Percentiles rank a stretch among this genome's conserved stretches.
Conservation (phyloP, 345 rosid genomes). For the Hibiscus syriacus region DNA sequence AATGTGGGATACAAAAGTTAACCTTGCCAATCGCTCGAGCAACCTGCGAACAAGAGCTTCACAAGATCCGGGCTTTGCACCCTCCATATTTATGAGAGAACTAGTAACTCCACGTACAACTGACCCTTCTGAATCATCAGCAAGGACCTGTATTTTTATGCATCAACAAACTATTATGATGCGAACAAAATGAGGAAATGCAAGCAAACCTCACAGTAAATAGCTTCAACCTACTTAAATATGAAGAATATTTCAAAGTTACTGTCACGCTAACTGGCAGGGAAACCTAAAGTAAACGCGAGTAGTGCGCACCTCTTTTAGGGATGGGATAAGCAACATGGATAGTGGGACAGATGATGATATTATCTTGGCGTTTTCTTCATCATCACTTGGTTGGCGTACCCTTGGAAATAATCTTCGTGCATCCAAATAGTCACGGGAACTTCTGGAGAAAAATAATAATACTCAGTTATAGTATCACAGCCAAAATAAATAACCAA, state of each 20-base stretch:
- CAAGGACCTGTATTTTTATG: conserved; percentile 43
- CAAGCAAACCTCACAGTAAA: not conserved
- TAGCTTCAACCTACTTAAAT: not conserved
- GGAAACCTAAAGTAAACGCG: conserved; percentile 6
- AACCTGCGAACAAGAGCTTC: conserved; percentile 62
- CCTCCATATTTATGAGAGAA: conserved; percentile 67
- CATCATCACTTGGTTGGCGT: conserved; percentile 52
- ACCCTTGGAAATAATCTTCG: conserved; percentile 48
- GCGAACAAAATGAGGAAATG: not conserved
- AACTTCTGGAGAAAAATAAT: conserved; percentile 35
- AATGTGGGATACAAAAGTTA: not conserved
- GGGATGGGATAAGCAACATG: conserved; percentile 68
- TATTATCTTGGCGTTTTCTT: conserved; percentile 55
- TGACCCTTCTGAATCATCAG: conserved; percentile 51
- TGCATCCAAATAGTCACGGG: conserved; percentile 52
- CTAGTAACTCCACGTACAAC: conserved; percentile 41
- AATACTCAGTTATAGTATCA: conserved; percentile 12
- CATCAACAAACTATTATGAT: not conserved
- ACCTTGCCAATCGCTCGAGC: conserved; percentile 79
- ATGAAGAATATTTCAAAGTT: not conserved
- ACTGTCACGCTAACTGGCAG: conserved; percentile 3
- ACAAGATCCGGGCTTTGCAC: conserved; percentile 66
- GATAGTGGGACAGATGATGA: conserved; percentile 64
- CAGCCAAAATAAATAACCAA: not conserved
- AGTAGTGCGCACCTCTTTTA: conserved; percentile 65